Conservation (phyloP, 805 yeast species). For the Hanseniaspora mollemarum region DNA sequence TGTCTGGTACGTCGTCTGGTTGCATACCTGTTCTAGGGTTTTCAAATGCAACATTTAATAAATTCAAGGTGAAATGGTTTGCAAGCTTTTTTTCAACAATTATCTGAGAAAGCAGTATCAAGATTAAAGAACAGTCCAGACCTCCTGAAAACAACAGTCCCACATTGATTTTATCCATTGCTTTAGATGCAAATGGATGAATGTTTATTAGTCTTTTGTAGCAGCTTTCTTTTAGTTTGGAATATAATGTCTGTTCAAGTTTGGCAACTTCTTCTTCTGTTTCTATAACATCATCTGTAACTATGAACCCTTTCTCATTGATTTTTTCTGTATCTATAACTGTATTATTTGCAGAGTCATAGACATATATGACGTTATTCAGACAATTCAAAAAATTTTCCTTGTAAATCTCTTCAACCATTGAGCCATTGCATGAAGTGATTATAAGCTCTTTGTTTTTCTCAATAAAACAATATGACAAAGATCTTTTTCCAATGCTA, state of each 20-base stretch:
- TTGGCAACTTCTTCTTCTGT: not conserved
- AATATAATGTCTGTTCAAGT: conserved; percentile 22
- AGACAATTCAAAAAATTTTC: conserved; percentile 42
- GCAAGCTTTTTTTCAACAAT: conserved; percentile 23
- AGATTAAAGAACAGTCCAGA: conserved; percentile 76
- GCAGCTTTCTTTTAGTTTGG: conserved; percentile 33
- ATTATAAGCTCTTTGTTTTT: conserved; percentile 34
- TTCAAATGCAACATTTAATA: conserved; percentile 86
- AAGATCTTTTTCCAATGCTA: conserved; percentile 65
- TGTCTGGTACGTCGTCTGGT: conserved; percentile 72
- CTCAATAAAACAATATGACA: conserved; percentile 35
- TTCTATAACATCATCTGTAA: conserved; percentile 18
- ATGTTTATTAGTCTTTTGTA: conserved; percentile 46
- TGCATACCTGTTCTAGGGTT: conserved; percentile 61
- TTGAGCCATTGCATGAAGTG: conserved; percentile 33
- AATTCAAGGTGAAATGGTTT: conserved; percentile 39
- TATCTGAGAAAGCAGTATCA: conserved; percentile 37
- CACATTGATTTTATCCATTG: conserved; percentile 30
- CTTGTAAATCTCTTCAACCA: conserved; percentile 12
- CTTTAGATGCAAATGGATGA: conserved; percentile 38
- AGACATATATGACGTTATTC: conserved; percentile 40
- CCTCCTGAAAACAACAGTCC: conserved; percentile 89
- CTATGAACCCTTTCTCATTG: conserved; percentile 17
- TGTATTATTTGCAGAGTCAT: conserved; percentile 24
- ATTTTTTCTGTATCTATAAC: conserved; percentile 22